A percentile compares a stretch with the other conserved stretches of the same genome.
phyloP scores from a whole-genome alignment of 148 eudicot genomes.

The Mesembryanthemum crystallinum region DNA sequence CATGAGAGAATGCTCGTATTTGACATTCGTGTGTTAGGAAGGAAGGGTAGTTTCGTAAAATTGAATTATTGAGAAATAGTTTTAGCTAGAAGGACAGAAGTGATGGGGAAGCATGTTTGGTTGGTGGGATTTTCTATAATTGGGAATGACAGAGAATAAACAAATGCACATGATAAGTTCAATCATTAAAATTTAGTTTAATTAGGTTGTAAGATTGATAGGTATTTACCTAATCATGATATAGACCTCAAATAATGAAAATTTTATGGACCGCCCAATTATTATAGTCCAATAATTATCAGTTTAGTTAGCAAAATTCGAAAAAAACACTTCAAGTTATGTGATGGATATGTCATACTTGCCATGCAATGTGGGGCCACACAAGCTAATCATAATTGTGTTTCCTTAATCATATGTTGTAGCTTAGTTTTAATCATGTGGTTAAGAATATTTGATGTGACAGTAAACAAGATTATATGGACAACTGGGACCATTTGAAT shows the following conservation, averaged over 20 bases:
- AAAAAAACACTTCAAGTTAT: neutral
- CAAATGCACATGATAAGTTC: conserved; percentile 31
- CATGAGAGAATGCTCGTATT: neutral
- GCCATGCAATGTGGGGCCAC: conserved; percentile 26
- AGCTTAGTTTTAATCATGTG: conserved; percentile 3
- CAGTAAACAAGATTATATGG: neutral
- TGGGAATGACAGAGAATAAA: conserved; percentile 28
- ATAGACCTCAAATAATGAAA: conserved; percentile 14
- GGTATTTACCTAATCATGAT: conserved; percentile 27
- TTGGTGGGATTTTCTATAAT: conserved; percentile 27
- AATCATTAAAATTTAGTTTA: conserved; percentile 28
- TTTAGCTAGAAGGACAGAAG: conserved; percentile 18
- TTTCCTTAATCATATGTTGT: neutral
- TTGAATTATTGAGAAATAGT: neutral
- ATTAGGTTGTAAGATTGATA: conserved; percentile 20
- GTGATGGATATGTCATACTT: conserved; percentile 26
- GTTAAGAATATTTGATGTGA: conserved; percentile 9
- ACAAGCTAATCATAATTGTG: conserved; percentile 2
- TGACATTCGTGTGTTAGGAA: neutral
- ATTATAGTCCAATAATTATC: neutral
- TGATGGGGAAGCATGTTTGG: conserved; percentile 40
- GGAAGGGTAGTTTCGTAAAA: conserved; percentile 27
- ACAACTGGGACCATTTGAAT: conserved; percentile 26
- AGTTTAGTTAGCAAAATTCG: conserved; percentile 9
- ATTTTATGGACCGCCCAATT: conserved; percentile 10